Evolutionary conservation across 2,329 filamentous ascomycete species (phyloP).

Genomic region (Cyclaneusma minus): DNA sequence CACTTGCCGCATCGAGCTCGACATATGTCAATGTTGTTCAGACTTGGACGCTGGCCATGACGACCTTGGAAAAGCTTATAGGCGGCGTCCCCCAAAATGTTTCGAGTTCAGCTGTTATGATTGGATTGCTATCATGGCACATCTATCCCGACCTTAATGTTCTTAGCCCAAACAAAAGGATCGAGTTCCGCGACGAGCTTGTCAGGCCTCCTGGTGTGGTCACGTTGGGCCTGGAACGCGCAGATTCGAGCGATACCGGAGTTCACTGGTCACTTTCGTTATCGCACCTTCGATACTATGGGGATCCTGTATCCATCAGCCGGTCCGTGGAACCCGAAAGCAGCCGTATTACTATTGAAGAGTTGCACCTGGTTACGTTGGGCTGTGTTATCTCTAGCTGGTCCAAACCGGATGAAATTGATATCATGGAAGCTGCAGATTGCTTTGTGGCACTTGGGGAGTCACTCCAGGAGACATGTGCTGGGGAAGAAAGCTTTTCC

Average conservation of each 20-base stretch:
- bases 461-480: no score
- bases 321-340: slow-evolving; percentile 1
- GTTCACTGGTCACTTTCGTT: slow-evolving; percentile 16
- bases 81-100: slow-evolving; percentile 9
- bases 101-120: slow-evolving; percentile 4
- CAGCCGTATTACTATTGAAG: slow-evolving; percentile 6
- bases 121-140: slow-evolving; percentile 14
- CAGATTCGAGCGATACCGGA: slow-evolving; percentile 3
- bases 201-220: slow-evolving; percentile 5
- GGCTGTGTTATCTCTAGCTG: no score
- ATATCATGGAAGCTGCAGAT: slow-evolving; percentile 3
- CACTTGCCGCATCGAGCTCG: slow-evolving; percentile 7
- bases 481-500: no score
- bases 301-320: slow-evolving; percentile 6
- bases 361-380: slow-evolving; percentile 3
- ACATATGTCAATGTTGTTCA: slow-evolving; percentile 11
- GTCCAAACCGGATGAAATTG: no score
- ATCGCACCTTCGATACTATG: slow-evolving; percentile 14
- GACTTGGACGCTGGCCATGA: slow-evolving; percentile 12
- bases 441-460: no score
- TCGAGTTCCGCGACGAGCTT: no score
- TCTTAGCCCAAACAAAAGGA: slow-evolving; percentile 10
- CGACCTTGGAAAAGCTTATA: slow-evolving; percentile 10
- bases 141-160: slow-evolving; percentile 13
- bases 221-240: slow-evolving; percentile 9